Evolutionary conservation across 1,284 basidiomycete genomes (phyloP), one percentile per base, ranked within the genome.

Genomic region (Boletus smithii): DNA sequence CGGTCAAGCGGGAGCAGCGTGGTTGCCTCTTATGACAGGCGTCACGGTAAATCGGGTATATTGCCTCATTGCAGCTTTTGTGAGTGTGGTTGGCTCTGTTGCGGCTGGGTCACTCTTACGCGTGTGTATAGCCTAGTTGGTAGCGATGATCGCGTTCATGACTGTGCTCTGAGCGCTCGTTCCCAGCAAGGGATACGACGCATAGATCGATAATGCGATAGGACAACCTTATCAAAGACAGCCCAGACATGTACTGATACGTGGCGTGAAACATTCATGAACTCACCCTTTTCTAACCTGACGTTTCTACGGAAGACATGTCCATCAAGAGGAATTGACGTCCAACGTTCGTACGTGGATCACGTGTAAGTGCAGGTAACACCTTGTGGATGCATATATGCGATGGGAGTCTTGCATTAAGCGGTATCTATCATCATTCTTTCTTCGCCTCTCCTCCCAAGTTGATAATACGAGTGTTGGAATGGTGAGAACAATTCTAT

Each of bases 11-110:
- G 78, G 80, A 7, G 73, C 72, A 8, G 80, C 80, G 0, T 52
- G 74, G 17, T 55, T 81, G 17, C 79, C 80, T 1, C 80, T 81
- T 60, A 65, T 80, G 37, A 77, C 76, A 0, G 80, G 79, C 17
- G 1, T 67, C 68, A n/a, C n/a, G n/a, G n/a, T 14, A 70, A 58
- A 47, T 66, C 69, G 16, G 77, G 79, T 1, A 82, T 1, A 82
- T 83, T 27, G 61, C 61, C 27, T 69, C 69, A 44, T 56, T 83
- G 50, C 80, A 82, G 51, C 81, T 81, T 7, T 52, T 83, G 78
- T 81, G 57, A 60, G 78, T 71, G 26, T 14, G 9, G 39, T 31
- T 8, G 16, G 8, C 9, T 8, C 8, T 26, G 8, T 3, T 9
- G 8, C 5, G 24, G 24, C 16, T 3, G 17, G 8, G 8, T 8